Evolutionary conservation across 192 early-diverging fungal genomes (phyloP).

Genomic region (Coemansia sp.): DNA sequence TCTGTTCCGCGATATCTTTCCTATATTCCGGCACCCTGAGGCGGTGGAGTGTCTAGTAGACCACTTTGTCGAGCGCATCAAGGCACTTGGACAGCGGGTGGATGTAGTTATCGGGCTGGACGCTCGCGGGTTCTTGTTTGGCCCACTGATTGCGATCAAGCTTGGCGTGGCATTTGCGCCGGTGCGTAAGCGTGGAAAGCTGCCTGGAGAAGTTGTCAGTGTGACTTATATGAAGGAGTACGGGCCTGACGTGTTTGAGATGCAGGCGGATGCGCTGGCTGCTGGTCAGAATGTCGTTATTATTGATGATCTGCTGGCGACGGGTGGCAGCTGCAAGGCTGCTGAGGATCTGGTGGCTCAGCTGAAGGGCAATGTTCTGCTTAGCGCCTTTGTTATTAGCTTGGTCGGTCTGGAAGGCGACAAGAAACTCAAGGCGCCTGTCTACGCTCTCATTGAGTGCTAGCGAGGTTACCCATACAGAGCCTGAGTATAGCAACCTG

Average conservation of each 20-base stretch:
- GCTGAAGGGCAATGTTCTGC: constrained; percentile 72
- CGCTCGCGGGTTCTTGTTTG: constrained; percentile 97
- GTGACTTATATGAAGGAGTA: constrained; percentile 95
- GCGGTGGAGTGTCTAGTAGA: constrained; percentile 90
- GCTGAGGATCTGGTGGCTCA: constrained; percentile 82
- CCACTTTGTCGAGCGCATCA: constrained; percentile 85
- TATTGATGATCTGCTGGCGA: constrained; percentile 97
- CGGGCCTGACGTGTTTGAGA: constrained; percentile 94
- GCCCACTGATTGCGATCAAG: constrained; percentile 87
- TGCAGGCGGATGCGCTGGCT: constrained; percentile 81
- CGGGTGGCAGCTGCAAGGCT: constrained; percentile 83
- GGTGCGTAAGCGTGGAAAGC: constrained; percentile 95
- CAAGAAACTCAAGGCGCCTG: constrained; percentile 77
- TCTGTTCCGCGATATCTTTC: constrained; percentile 96
- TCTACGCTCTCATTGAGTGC: constrained; percentile 84
- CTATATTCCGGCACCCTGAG: constrained; percentile 92
- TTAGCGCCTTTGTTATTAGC: constrained; percentile 94
- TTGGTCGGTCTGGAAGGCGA: constrained; percentile 84
- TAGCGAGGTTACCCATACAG: neutral
- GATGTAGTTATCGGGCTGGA: constrained; percentile 96
- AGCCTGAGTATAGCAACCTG: neutral
- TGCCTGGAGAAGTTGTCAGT: constrained; percentile 76
- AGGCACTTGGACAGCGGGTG: constrained; percentile 66
- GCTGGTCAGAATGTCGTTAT: constrained; percentile 85
- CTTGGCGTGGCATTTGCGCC: constrained; percentile 92